These are phyloP conservation scores for Penium margaritaceum DNA, from an alignment of 139 green algal species.

Conservation along the genomic window DNA sequence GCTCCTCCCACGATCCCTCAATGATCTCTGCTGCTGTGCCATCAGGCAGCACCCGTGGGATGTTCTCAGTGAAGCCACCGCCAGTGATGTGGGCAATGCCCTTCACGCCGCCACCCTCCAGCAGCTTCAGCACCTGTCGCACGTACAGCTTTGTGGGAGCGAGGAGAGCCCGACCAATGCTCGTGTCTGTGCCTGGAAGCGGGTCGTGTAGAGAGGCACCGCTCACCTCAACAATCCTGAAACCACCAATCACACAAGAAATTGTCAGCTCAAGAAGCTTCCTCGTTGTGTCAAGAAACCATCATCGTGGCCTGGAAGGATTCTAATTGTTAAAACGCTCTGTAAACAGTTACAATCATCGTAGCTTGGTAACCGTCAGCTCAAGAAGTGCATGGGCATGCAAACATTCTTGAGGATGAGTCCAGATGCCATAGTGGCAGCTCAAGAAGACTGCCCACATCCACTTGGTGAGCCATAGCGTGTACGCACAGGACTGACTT, in stretches of 20 bases:
- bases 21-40: constrained; percentile 57
- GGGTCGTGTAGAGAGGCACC: constrained; percentile 55
- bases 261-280: too few relatives aligned
- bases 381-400: background rate
- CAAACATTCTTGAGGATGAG: too few relatives aligned
- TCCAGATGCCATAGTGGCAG: too few relatives aligned
- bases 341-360: too few relatives aligned
- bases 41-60: constrained; percentile 84
- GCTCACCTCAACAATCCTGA: constrained; percentile 57
- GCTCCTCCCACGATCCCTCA: constrained; percentile 61
- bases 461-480: too few relatives aligned
- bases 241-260: background rate
- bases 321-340: too few relatives aligned
- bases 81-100: constrained; percentile 92
- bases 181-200: constrained; percentile 56
- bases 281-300: too few relatives aligned
- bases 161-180: constrained; percentile 61
- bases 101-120: constrained; percentile 43
- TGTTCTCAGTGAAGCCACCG: constrained; percentile 93
- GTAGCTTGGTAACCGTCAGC: too few relatives aligned
- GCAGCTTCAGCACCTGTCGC: constrained; percentile 22
- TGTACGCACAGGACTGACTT: too few relatives aligned
- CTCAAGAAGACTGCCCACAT: too few relatives aligned
- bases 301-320: too few relatives aligned
- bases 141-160: constrained; percentile 65